A percentile compares a stretch with the other conserved stretches of the same genome.
These are phyloP conservation scores for Pseudocercospora musae DNA, from an alignment of 2,329 filamentous ascomycete species.

Conservation along the genomic window DNA sequence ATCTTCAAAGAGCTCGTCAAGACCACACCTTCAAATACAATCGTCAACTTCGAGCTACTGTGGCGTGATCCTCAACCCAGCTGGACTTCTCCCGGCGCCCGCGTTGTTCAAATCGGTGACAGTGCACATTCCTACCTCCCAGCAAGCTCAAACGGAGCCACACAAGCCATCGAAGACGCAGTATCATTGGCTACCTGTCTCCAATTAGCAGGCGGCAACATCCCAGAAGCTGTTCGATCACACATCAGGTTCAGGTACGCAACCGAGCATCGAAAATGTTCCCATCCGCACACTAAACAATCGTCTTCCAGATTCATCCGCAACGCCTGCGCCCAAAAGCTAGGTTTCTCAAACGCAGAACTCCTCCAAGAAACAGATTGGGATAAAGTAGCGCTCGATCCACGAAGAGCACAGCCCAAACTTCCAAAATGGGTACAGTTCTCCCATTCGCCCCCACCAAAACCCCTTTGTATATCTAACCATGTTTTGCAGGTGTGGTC, in stretches of 20 bases:
- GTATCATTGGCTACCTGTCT: constrained; percentile 46
- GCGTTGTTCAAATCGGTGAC: constrained; percentile 47
- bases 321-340: constrained; percentile 49
- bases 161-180: constrained; percentile 49
- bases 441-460: not conserved
- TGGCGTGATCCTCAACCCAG: constrained; percentile 46
- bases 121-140: constrained; percentile 46
- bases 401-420: constrained; percentile 43
- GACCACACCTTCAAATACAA: constrained; percentile 44
- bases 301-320: constrained; percentile 41
- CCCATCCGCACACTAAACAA: not conserved
- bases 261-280: constrained; percentile 6
- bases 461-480: not conserved
- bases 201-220: constrained; percentile 35
- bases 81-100: constrained; percentile 43
- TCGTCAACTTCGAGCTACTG: constrained; percentile 50
- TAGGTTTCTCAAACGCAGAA: constrained; percentile 48
- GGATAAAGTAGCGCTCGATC: constrained; percentile 48
- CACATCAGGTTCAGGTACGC: constrained; percentile 36
- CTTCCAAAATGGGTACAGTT: constrained; percentile 44
- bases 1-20: constrained; percentile 47
- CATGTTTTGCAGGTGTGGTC: constrained; percentile 34
- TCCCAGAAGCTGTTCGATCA: constrained; percentile 33
- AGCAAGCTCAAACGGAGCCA: constrained; percentile 45
- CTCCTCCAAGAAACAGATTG: constrained; percentile 49